Conservation (phyloP, 257 asterid species). For the Nicotiana obtusifolia region DNA sequence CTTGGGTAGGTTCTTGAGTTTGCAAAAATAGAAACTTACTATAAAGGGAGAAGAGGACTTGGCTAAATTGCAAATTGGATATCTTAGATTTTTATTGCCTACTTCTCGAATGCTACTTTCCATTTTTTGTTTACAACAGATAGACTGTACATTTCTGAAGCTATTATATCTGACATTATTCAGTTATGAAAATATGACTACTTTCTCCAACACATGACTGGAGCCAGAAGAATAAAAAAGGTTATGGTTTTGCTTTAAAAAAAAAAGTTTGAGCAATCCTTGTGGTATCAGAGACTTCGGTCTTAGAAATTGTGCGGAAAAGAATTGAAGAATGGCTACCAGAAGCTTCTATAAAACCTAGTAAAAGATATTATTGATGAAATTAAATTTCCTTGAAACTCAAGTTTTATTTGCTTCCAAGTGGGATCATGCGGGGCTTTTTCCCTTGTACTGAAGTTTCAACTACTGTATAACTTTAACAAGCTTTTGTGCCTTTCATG, state of each 20-base stretch:
- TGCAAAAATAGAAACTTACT: background rate
- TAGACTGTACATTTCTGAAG: background rate
- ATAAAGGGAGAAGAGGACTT: background rate
- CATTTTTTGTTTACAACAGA: background rate
- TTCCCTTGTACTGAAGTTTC: background rate
- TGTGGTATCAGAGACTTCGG: background rate
- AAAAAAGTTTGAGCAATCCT: background rate
- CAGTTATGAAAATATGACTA: background rate
- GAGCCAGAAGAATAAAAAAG: background rate
- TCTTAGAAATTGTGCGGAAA: background rate
- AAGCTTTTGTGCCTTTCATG: background rate
- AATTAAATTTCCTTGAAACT: background rate
- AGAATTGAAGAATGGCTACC: background rate
- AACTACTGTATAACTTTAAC: background rate
- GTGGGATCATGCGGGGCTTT: background rate
- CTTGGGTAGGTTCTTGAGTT: background rate
- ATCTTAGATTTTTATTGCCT: background rate
- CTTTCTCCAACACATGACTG: background rate
- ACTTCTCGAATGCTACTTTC: background rate
- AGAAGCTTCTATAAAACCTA: background rate
- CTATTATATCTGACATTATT: background rate
- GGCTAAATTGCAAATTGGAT: background rate
- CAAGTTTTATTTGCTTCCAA: background rate
- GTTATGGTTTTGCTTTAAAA: background rate
- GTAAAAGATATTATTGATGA: background rate